These are phyloP conservation scores for Trichosporon asahii DNA, from an alignment of 1,284 basidiomycete species.

Conservation along the genomic window DNA sequence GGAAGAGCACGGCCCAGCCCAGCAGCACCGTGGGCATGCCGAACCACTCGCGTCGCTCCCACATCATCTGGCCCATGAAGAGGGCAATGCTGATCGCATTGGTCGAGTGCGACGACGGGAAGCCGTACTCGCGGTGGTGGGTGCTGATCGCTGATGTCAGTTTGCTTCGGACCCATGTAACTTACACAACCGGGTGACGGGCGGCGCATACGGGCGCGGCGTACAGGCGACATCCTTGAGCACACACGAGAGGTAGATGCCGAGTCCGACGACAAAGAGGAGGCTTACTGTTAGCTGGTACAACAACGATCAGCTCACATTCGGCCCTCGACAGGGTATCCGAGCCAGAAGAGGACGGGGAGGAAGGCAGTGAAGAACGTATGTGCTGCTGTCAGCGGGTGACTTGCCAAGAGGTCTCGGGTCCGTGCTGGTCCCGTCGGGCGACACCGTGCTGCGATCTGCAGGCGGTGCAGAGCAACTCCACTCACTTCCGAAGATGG, in stretches of 20 bases:
- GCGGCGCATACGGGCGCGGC: constrained; percentile 85
- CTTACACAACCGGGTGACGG: constrained; percentile 69
- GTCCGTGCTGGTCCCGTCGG: neutral
- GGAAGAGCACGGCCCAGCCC: constrained; percentile 53
- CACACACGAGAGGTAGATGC: constrained; percentile 79
- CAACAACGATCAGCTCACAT: constrained; percentile 59
- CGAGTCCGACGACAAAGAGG: constrained; percentile 68
- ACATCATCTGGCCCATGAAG: constrained; percentile 56
- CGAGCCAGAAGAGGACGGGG: constrained; percentile 84
- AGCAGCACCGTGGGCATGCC: constrained; percentile 20
- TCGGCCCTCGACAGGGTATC: constrained; percentile 64
- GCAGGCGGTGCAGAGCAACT: neutral
- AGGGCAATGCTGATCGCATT: constrained; percentile 85
- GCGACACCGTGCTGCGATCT: neutral
- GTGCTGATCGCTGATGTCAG: constrained; percentile 66
- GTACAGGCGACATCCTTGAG: constrained; percentile 87
- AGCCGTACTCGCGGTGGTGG: constrained; percentile 67
- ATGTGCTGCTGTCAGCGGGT: constrained; percentile 58
- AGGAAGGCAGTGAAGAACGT: constrained; percentile 91
- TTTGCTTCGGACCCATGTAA: neutral
- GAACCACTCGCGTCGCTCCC: constrained; percentile 24
- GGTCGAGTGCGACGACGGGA: constrained; percentile 93
- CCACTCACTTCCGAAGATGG: constrained; percentile 65
- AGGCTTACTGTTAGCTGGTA: constrained; percentile 54
- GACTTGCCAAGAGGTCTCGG: neutral